These are phyloP conservation scores for Cyberlindnera maritima DNA, from an alignment of 805 yeast species.

Conservation along the genomic window DNA sequence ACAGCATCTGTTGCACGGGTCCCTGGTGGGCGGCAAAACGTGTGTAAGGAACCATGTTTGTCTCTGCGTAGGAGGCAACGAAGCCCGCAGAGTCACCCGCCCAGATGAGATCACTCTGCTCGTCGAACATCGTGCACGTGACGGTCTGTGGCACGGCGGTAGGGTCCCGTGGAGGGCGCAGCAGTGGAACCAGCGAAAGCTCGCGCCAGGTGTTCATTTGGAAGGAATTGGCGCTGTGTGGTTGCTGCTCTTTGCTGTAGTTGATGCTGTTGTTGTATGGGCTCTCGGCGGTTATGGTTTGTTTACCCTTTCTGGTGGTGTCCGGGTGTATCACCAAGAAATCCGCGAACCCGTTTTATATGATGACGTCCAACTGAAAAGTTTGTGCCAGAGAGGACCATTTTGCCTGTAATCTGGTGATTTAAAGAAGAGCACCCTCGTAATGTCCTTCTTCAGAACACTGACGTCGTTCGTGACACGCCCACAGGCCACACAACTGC, in stretches of 20 bases:
- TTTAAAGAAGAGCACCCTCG: not conserved
- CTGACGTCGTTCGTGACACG: constrained; percentile 17
- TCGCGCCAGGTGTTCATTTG: constrained; percentile 29
- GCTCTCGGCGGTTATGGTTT: not conserved
- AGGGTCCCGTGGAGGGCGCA: constrained; percentile 24
- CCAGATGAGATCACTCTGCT: constrained; percentile 78
- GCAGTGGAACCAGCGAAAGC: constrained; percentile 22
- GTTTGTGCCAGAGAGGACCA: constrained; percentile 1
- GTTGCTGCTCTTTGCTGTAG: not conserved
- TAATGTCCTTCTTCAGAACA: constrained; percentile 22
- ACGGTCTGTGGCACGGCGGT: constrained; percentile 12
- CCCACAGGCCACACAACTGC: constrained; percentile 20
- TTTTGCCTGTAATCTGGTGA: not conserved
- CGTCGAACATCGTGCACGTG: constrained; percentile 54
- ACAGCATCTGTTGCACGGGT: constrained; percentile 50
- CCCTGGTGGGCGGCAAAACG: constrained; percentile 51
- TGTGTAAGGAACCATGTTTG: constrained; percentile 52
- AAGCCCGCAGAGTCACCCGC: constrained; percentile 62
- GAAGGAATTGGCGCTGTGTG: not conserved
- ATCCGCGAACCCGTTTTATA: not conserved
- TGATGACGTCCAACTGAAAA: constrained; percentile 2
- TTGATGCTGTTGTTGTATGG: not conserved
- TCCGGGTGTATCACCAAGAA: not conserved
- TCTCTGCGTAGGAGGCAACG: constrained; percentile 42
- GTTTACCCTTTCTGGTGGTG: not conserved